These are phyloP conservation scores for Xenoacremonium recifei DNA, from an alignment of 2,329 filamentous ascomycete species.

Conservation along the genomic window DNA sequence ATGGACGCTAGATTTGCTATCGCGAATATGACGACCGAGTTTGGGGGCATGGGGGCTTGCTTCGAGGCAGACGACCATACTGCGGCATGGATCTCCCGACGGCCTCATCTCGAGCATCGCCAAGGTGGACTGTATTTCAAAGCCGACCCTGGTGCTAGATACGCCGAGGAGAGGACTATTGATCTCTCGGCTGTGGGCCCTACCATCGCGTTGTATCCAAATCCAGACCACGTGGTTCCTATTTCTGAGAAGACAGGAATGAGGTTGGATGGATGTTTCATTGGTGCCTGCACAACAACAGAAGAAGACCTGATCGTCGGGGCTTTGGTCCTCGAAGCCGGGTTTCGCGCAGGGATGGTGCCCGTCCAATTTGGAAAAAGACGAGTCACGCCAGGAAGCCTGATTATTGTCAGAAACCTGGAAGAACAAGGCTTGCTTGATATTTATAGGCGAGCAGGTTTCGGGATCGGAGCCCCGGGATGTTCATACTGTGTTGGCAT, in stretches of 20 bases:
- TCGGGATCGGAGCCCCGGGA: slow-evolving; percentile 38
- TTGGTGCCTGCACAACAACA: slow-evolving; percentile 44
- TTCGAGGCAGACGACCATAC: slow-evolving; percentile 38
- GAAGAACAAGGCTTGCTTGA: slow-evolving; percentile 30
- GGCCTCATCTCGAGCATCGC: slow-evolving; percentile 22
- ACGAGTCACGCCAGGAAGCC: slow-evolving; percentile 37
- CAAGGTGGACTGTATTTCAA: slow-evolving; percentile 33
- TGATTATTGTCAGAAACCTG: slow-evolving; percentile 34
- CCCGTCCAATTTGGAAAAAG: slow-evolving; percentile 32
- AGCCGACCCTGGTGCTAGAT: slow-evolving; percentile 33
- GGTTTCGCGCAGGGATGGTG: slow-evolving; percentile 28
- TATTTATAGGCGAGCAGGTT: slow-evolving; percentile 39
- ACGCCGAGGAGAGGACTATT: slow-evolving; percentile 33
- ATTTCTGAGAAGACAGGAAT: slow-evolving; percentile 30
- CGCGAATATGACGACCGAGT: slow-evolving; percentile 45
- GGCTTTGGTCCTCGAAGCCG: slow-evolving; percentile 38
- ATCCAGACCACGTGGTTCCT: slow-evolving; percentile 41
- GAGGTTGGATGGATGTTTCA: slow-evolving; percentile 40
- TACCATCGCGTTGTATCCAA: slow-evolving; percentile 38
- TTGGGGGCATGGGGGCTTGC: slow-evolving; percentile 37
- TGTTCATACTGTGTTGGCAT: slow-evolving; percentile 43
- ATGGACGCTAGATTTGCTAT: slow-evolving; percentile 46
- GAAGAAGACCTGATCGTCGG: slow-evolving; percentile 42
- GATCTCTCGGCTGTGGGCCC: slow-evolving; percentile 36
- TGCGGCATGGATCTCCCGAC: slow-evolving; percentile 28